Evolutionary conservation across 73 alveolate species (phyloP), one percentile per base, ranked within the genome.

Genomic region (Paramecium tetraurelia): DNA sequence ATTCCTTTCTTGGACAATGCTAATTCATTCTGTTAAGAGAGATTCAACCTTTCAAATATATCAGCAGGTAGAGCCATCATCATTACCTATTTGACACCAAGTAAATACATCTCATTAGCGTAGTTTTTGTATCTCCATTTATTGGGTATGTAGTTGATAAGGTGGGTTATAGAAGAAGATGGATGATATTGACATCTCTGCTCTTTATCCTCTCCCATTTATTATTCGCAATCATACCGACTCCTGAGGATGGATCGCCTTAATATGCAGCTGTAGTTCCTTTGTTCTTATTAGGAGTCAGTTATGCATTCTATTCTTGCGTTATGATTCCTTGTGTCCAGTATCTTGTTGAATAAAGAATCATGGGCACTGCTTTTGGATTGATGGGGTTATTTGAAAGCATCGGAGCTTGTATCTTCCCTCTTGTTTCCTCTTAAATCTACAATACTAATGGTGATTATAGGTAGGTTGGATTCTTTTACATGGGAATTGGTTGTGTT

Each of bases 291-390:
- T 80, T 80, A 44, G 90, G 90, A 44, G 72, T 48, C 9, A 80
- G 90, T 44, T 80, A 31, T 80, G 43, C 90, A 80, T 80, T 80
- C 33, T 80, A 80, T 35, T 80, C 90, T 18, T 80, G 90, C 24
- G 90, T 80, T 2, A 80, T 80, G 43, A 80, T 80, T 40, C 90
- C 90, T 43, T 40, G 90, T 80, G 57, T 80, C 1, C 27, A 80
- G 21, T 80, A 80, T 80, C 41, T 80, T 24, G 90, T 80, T 31
- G 90, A 80, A 0, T 46, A 80, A 43, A 80, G 75, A 80, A 80
- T 80, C 22, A 80, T 80, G 90, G 90, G 90, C n/a, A 80, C 90
- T 44, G 90, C 90, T 6, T 80, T 80, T 80, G 90, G 90, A 0
- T 44, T 80, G 48, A 31, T 80, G 57, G 90, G 90, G 1, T 7